Base-by-base conservation (phyloP, 2,329 filamentous ascomycete species). In the Neocatenulostroma microsporum region DNA sequence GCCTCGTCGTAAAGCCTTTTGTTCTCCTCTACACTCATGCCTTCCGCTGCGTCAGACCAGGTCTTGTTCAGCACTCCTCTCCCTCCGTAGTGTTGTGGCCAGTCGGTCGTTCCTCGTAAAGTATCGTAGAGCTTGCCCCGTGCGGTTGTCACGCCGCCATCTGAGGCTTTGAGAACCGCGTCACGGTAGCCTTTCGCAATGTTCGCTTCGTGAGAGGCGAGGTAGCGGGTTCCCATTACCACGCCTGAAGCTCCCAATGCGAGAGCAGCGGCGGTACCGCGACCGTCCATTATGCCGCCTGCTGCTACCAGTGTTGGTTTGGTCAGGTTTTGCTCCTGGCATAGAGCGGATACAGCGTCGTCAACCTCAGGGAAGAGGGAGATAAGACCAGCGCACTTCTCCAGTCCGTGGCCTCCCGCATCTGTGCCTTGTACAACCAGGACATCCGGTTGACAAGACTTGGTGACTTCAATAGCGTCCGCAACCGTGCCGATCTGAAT, bases 371-470 rank as follows among this genome's bases (percentile, higher is more conserved):
- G 75, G 24, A 82, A 54, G 3, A 82, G 56, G 3, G 67, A 63
- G 3, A 80, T 55, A 2, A 81, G 58, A 5, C 76, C 68, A 2
- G 71, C 68, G 3, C 72, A 74, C 15, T 61, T 57, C 1, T 64
- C 63, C 29, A 74, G 70, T 43, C 78, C 76, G 50, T 82, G 78
- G 0, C 78, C 78, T 5, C 77, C 78, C 1, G 77, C 78, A 56
- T 82, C 78, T 5, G 67, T 64, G 3, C 78, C 78, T 55, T 82
- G 78, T 4, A 74, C 66, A 5, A 82, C 73, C 2, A 82, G 49
- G 19, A 73, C 74, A 47, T 82, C 75, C 1, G 73, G 63, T 18
- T 44, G 60, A 1, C 68, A 70, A 15, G 68, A 61, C n/a, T 45
- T 31, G 1, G 68, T 61, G 0, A 68, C 71, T 39, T 68, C 64